A percentile compares a stretch with the other conserved stretches of the same genome.
phyloP scores from a whole-genome alignment of 495 filamentous ascomycete species.

The Lindgomyces ingoldianus region DNA sequence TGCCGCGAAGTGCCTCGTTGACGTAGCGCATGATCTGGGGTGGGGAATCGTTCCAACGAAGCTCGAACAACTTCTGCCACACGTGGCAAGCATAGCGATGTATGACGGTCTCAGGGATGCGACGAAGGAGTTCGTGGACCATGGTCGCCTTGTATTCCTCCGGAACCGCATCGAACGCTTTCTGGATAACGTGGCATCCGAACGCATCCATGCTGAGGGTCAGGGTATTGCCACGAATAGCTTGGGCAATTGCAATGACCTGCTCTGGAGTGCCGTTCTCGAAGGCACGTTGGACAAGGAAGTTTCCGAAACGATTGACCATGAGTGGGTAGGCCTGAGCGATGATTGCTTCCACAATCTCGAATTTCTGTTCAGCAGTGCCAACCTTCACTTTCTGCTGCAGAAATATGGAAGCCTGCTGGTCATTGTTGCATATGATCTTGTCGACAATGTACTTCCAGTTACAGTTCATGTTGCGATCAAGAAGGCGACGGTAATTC shows the following conservation, averaged over 20 bases:
- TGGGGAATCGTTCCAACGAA: constrained; percentile 90
- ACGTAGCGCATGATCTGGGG: constrained; percentile 98
- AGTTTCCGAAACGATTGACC: constrained; percentile 98
- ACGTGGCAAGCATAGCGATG: constrained; percentile 98
- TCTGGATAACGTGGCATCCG: constrained; percentile 97
- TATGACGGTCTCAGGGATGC: constrained; percentile 96
- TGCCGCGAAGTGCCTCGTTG: constrained; percentile 90
- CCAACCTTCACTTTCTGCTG: constrained; percentile 99
- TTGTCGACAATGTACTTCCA: constrained; percentile 99
- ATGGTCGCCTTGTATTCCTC: constrained; percentile 98
- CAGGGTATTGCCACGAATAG: constrained; percentile 92
- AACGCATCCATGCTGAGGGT: constrained; percentile 97
- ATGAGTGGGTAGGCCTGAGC: constrained; percentile 93
- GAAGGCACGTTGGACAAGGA: constrained; percentile 96
- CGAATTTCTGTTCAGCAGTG: constrained; percentile 91
- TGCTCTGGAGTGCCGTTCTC: constrained; percentile 96
- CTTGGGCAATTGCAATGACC: constrained; percentile 89
- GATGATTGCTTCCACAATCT: constrained; percentile 95
- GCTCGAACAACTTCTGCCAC: constrained; percentile 99
- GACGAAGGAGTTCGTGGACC: constrained; percentile 93
- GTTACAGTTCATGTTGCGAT: constrained; percentile 95
- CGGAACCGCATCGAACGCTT: constrained; percentile 94
- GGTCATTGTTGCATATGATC: constrained; percentile 98
- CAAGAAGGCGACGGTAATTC: constrained; percentile 92
- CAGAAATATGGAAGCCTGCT: constrained; percentile 97